phyloP scores from a whole-genome alignment of 495 filamentous ascomycete species.

The Neurospora africana region DNA sequence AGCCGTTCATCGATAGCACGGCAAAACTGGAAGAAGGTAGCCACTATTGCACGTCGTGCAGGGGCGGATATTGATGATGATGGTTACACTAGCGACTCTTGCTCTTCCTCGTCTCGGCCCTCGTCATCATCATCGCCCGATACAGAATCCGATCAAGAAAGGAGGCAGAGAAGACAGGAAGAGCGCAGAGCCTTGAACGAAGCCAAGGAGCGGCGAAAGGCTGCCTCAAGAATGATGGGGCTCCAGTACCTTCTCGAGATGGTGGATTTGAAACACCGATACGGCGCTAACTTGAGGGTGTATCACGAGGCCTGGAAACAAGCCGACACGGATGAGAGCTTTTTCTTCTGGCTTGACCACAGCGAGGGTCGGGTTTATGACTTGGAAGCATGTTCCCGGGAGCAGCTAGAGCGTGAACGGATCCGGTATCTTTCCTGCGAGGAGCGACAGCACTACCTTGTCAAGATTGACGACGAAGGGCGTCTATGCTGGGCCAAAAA shows the following conservation, averaged over 20 bases:
- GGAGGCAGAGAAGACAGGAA: slow-evolving; percentile 22
- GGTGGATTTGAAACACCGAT: slow-evolving; percentile 82
- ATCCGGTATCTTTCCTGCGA: slow-evolving; percentile 65
- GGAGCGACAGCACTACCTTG: slow-evolving; percentile 63
- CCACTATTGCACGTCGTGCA: slow-evolving; percentile 59
- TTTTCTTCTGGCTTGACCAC: slow-evolving; percentile 93
- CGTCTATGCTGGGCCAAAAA: slow-evolving; percentile 74
- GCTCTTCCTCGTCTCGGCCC: slow-evolving; percentile 5
- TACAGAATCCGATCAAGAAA: slow-evolving; percentile 20
- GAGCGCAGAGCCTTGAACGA: slow-evolving; percentile 31
- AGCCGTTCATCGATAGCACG: slow-evolving; percentile 33
- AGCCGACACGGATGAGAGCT: slow-evolving; percentile 68
- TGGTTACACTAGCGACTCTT: slow-evolving; percentile 6
- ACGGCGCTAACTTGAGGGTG: slow-evolving; percentile 70
- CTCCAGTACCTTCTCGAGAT: slow-evolving; percentile 88
- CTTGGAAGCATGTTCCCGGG: slow-evolving; percentile 49
- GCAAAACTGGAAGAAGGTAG: slow-evolving; percentile 64
- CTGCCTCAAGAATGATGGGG: slow-evolving; percentile 69
- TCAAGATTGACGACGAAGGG: slow-evolving; percentile 55
- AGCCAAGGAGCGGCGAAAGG: slow-evolving; percentile 34
- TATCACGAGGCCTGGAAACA: slow-evolving; percentile 83
- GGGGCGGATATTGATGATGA: slow-evolving; percentile 48
- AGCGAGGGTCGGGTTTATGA: slow-evolving; percentile 57
- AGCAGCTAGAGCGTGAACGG: slow-evolving; percentile 55
- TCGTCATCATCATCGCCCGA: slow-evolving; percentile 14